Evolutionary conservation across 2,329 filamentous ascomycete species (phyloP).

Genomic region (Cordyceps tenuipes): DNA sequence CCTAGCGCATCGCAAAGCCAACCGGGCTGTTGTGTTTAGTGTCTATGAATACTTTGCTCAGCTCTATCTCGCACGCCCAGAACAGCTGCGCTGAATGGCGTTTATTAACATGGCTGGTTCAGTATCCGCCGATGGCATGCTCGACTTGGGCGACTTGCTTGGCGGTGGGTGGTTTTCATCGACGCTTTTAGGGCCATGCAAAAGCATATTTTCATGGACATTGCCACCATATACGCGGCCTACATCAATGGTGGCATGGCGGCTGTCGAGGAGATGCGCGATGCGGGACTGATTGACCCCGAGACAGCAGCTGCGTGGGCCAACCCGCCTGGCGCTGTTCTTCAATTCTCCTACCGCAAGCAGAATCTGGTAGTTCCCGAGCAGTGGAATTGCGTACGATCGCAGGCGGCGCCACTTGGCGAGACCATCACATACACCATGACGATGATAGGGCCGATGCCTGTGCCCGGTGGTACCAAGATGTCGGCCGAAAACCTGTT

Average conservation of each 20-base stretch:
- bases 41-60: constrained; percentile 6
- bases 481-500: background rate
- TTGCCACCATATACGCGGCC: constrained; percentile 2
- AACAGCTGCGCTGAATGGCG: constrained; percentile 3
- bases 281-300: background rate
- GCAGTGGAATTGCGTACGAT: constrained; percentile 1
- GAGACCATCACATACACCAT: constrained; percentile 1
- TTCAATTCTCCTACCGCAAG: background rate
- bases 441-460: constrained; percentile 4
- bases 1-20: constrained; percentile 1
- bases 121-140: constrained; percentile 1
- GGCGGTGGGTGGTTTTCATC: background rate
- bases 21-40: background rate
- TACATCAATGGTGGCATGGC: background rate
- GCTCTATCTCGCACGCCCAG: constrained; percentile 1
- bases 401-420: background rate
- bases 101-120: constrained; percentile 8
- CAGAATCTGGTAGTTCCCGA: constrained; percentile 1
- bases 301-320: background rate
- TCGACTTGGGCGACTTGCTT: background rate
- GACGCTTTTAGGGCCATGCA: constrained; percentile 10
- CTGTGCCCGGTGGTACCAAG: constrained; percentile 3
- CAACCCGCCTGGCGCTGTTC: background rate
- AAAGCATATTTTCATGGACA: too few species aligned
- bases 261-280: constrained; percentile 2